Evolutionary conservation across 352 stramenopile genomes (phyloP).

Genomic region (Globisporangium camurandrum): DNA sequence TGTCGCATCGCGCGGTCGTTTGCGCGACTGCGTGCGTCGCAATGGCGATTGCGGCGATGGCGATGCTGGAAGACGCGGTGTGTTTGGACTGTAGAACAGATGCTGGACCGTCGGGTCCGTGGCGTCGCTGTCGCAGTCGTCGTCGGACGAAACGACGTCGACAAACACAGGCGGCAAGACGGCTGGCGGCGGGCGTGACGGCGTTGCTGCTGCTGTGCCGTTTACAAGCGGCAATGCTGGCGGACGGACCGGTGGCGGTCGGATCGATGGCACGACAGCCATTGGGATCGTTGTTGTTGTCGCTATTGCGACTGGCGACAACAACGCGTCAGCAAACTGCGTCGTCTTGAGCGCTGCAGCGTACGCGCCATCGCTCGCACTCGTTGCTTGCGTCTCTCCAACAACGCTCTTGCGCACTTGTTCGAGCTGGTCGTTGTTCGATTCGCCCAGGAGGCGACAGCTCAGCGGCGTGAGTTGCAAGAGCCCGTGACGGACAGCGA

Average conservation of each 20-base stretch:
- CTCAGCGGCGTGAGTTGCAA: slow-evolving; percentile 59
- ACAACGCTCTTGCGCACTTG: slow-evolving; percentile 12
- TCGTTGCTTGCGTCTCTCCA: background rate
- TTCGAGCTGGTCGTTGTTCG: slow-evolving; percentile 17
- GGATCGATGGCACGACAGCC: background rate
- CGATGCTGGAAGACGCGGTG: slow-evolving; percentile 17
- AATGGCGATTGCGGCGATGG: background rate
- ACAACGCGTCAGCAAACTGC: slow-evolving; percentile 18
- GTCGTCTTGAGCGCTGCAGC: slow-evolving; percentile 46
- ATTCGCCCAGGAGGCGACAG: slow-evolving; percentile 48
- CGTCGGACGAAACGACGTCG: slow-evolving; percentile 48
- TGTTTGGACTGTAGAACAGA: slow-evolving; percentile 75
- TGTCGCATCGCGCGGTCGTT: slow-evolving; percentile 22
- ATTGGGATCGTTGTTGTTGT: background rate
- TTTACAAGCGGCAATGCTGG: background rate
- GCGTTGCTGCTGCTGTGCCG: background rate
- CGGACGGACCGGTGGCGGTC: background rate
- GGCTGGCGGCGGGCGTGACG: background rate
- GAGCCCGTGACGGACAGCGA: slow-evolving; percentile 60
- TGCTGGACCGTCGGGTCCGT: slow-evolving; percentile 71
- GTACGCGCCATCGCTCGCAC: slow-evolving; percentile 28
- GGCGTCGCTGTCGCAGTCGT: slow-evolving; percentile 49
- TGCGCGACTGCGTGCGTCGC: slow-evolving; percentile 11
- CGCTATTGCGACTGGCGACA: background rate
- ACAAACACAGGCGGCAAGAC: slow-evolving; percentile 35